Conservation (phyloP, 768 basidiomycete species). For the Clavaria fumosa region DNA sequence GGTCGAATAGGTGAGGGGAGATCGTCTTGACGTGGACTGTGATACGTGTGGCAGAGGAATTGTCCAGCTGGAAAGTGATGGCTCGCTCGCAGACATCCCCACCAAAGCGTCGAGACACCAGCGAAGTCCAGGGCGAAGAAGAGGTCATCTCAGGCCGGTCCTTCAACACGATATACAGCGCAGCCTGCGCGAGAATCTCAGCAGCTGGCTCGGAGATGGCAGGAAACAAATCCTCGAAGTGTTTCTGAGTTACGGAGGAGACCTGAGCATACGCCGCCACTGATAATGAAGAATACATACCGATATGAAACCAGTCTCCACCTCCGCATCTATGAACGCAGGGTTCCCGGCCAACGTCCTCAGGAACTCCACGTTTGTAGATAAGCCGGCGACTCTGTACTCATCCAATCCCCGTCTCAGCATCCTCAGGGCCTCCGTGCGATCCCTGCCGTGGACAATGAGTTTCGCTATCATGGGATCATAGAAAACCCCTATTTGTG, state of each 20-base stretch:
- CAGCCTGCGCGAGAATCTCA: slow-evolving; percentile 61
- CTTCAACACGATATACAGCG: slow-evolving; percentile 57
- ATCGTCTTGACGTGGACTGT: slow-evolving; percentile 26
- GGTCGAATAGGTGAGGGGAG: slow-evolving; percentile 32
- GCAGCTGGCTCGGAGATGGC: slow-evolving; percentile 39
- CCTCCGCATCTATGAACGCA: slow-evolving; percentile 61
- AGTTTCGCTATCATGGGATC: slow-evolving; percentile 90
- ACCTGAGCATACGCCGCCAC: neutral
- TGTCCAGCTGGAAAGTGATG: slow-evolving; percentile 47
- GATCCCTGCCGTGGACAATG: slow-evolving; percentile 73
- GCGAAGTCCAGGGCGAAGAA: slow-evolving; percentile 50
- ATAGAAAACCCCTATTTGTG: slow-evolving; percentile 77
- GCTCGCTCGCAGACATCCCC: slow-evolving; percentile 52
- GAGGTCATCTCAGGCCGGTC: slow-evolving; percentile 28
- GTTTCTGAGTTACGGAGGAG: slow-evolving; percentile 52
- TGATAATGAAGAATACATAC: slow-evolving; percentile 25
- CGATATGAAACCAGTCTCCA: slow-evolving; percentile 88
- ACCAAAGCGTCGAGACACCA: slow-evolving; percentile 65
- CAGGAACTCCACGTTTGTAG: slow-evolving; percentile 86
- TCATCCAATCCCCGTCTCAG: slow-evolving; percentile 71
- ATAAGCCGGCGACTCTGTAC: slow-evolving; percentile 82
- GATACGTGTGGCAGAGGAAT: slow-evolving; percentile 23
- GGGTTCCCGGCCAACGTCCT: slow-evolving; percentile 59
- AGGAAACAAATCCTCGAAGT: slow-evolving; percentile 71
- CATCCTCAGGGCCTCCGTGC: slow-evolving; percentile 70